Base-by-base conservation (phyloP, 1,139 yeast species). In the Chernovozyma sophiae-reginae region DNA sequence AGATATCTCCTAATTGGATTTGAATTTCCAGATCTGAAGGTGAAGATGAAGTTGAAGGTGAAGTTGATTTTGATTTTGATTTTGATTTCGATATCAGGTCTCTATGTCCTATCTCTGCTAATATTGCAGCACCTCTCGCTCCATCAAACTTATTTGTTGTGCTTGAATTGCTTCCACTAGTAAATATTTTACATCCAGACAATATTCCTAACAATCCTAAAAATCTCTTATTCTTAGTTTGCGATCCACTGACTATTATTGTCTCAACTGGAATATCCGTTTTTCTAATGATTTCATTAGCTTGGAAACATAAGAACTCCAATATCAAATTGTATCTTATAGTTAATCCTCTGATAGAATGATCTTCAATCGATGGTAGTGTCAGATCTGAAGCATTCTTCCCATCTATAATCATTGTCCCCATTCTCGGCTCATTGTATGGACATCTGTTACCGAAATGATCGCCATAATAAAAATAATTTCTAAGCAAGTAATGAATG, bases 371-470 rank as follows among this genome's bases (percentile, higher is more conserved):
- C 26, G 39, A 38, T 37, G 19, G 47, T 37, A 14, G 32, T 8
- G 18, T 43, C 4, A 38, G 13, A 54, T 51, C 5, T 36, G 51
- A 40, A 51, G 70, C 31, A 57, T 62, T 44, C 60, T 51, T 45
- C 44, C 79, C 69, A 17, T 79, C 80, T 8, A 76, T 65, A 27
- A 60, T 53, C 43, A 65, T 57, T 35, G 78, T 79, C 32, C 69
- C 57, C 73, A 77, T 66, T 8, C 53, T 33, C n/a, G 72, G 63
- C 45, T 75, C 75, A 40, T 67, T 72, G 43, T 58, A 68, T 0
- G 83, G 82, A 11, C 77, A 69, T 45, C 83, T 58, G 46, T 77
- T 78, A 1, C 83, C 83, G 41, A 62, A 62, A 16, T 72, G 64
- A 46, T 77, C 81, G 1, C 82, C 82, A 43, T 74, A 76, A 41